Percentiles rank a stretch among this genome's conserved stretches.
Evolutionary conservation across 2,329 filamentous ascomycete genomes (phyloP).

Genomic region (Aspergillus sp.): DNA sequence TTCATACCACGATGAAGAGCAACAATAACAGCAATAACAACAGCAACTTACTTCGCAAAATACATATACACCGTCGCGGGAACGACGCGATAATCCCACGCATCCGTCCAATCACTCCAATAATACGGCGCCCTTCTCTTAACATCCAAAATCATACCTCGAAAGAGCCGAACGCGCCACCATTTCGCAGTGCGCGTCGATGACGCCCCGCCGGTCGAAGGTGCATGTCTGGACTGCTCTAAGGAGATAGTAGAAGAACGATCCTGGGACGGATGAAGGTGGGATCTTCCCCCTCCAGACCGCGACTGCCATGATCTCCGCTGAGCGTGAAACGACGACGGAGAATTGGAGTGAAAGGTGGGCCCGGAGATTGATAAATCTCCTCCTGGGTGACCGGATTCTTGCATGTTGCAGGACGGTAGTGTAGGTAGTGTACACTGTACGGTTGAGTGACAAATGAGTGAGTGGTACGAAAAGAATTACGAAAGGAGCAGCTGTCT

Average conservation of each 20-base stretch:
- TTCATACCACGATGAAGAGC: neutral
- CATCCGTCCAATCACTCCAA: conserved; percentile 78
- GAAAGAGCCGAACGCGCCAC: conserved; percentile 75
- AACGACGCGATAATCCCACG: conserved; percentile 86
- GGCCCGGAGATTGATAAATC: conserved; percentile 14
- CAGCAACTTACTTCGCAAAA: conserved; percentile 73
- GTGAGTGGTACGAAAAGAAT: neutral
- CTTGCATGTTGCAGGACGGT: conserved; percentile 11
- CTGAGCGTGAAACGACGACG: conserved; percentile 19
- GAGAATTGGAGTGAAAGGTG: conserved; percentile 28
- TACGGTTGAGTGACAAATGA: neutral
- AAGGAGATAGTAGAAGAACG: neutral
- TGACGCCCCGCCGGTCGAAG: neutral
- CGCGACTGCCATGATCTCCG: conserved; percentile 25
- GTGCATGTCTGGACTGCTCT: neutral
- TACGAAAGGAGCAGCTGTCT: neutral
- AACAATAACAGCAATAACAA: neutral
- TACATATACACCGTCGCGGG: conserved; percentile 92
- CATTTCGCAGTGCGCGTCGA: conserved; percentile 46
- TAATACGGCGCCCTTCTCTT: conserved; percentile 75
- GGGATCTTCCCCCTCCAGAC: neutral
- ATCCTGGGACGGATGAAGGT: neutral
- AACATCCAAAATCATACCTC: conserved; percentile 77
- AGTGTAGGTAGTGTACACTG: neutral
- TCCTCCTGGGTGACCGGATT: neutral